Conservation (phyloP, 768 basidiomycete genomes). For the Boletus tomentosulus region DNA sequence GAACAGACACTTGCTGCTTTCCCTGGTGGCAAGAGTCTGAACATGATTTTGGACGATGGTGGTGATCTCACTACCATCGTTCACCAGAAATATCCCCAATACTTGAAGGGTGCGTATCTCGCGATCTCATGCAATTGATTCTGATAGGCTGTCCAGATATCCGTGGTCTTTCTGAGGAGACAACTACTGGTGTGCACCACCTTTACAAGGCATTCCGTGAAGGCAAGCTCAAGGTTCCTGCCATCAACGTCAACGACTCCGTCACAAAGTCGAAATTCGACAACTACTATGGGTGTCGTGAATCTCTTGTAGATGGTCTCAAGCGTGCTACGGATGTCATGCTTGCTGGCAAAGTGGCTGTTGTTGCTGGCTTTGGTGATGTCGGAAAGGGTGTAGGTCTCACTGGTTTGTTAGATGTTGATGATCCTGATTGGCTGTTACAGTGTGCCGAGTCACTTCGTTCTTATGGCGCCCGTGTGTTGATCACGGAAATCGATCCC, state of each 20-base stretch:
- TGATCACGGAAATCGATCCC: constrained; percentile 98
- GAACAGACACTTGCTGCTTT: constrained; percentile 94
- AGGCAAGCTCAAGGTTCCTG: constrained; percentile 93
- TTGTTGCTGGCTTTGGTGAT: constrained; percentile 98
- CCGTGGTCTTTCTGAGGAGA: constrained; percentile 96
- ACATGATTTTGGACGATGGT: constrained; percentile 99
- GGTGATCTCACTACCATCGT: constrained; percentile 94
- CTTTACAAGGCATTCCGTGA: constrained; percentile 97
- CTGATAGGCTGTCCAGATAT: constrained; percentile 48
- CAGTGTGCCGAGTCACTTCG: constrained; percentile 97
- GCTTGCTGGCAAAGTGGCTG: constrained; percentile 99
- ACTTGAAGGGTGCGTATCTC: constrained; percentile 55
- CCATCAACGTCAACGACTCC: constrained; percentile 99
- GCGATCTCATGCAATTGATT: neutral
- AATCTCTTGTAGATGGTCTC: constrained; percentile 99
- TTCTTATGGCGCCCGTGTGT: constrained; percentile 95
- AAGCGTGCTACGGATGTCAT: constrained; percentile 99
- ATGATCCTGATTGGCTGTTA: constrained; percentile 3
- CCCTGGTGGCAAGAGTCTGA: constrained; percentile 74
- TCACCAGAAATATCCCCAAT: constrained; percentile 95
- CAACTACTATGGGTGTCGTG: constrained; percentile 98
- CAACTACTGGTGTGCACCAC: constrained; percentile 99
- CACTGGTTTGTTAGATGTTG: neutral
- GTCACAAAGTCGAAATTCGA: constrained; percentile 99
- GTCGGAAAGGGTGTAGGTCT: constrained; percentile 95